Conservation (phyloP, 257 asterid species). For the Scutellaria baicalensis region DNA sequence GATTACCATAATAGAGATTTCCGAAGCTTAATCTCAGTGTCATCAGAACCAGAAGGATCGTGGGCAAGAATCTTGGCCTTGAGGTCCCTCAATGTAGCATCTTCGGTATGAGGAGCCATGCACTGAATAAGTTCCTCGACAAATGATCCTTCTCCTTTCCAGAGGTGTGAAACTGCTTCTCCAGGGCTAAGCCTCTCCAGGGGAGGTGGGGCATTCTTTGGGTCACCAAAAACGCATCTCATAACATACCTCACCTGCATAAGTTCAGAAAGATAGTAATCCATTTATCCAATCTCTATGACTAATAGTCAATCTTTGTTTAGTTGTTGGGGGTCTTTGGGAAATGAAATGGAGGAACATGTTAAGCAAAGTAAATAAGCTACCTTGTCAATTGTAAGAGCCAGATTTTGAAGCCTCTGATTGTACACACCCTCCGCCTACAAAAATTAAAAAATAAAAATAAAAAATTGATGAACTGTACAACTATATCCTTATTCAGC, state of each 20-base stretch:
- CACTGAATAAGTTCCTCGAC: conserved; percentile 81
- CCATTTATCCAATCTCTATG: background rate
- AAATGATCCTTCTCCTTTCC: conserved; percentile 92
- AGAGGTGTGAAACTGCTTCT: conserved; percentile 62
- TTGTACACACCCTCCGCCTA: conserved; percentile 98
- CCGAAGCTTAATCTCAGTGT: conserved; percentile 50
- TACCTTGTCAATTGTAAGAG: conserved; percentile 97
- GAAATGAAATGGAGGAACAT: background rate
- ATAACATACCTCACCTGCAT: conserved; percentile 91
- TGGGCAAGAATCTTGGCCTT: conserved; percentile 68
- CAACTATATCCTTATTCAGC: background rate
- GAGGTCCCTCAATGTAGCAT: conserved; percentile 54
- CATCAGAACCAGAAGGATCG: conserved; percentile 77
- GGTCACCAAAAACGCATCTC: conserved; percentile 93
- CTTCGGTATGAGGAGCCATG: conserved; percentile 85
- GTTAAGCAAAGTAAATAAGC: background rate
- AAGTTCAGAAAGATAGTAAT: conserved; percentile 1
- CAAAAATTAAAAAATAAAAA: conserved; percentile 22
- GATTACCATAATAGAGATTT: conserved; percentile 88
- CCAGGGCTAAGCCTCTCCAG: conserved; percentile 76
- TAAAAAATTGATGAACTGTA: conserved; percentile 1
- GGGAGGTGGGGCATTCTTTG: conserved; percentile 94
- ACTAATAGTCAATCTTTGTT: background rate
- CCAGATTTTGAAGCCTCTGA: conserved; percentile 96
- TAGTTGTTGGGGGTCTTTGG: background rate